These are phyloP conservation scores for Diutina siamensis DNA, from an alignment of 1,139 yeast species.

Conservation along the genomic window DNA sequence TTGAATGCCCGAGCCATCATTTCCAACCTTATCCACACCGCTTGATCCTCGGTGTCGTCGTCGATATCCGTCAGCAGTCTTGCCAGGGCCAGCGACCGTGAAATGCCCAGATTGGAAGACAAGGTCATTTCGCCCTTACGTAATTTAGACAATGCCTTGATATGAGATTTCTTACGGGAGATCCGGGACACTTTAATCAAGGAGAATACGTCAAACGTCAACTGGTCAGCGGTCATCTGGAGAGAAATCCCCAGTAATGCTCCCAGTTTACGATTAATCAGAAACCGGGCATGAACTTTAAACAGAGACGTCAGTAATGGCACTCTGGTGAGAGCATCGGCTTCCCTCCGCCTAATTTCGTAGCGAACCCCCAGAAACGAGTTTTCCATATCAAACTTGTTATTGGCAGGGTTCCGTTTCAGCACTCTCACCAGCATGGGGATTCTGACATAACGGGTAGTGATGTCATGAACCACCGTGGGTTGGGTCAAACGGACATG, in stretches of 20 bases:
- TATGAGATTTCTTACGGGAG: not conserved
- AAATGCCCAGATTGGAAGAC: not conserved
- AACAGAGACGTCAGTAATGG: not conserved
- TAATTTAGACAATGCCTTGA: not conserved
- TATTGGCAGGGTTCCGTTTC: not conserved
- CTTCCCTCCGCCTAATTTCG: not conserved
- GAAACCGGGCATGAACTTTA: not conserved
- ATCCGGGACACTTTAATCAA: not conserved
- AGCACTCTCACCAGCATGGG: not conserved
- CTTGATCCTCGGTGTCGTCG: not conserved
- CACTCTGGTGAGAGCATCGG: not conserved
- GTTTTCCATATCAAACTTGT: not conserved
- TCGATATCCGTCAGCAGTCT: conserved; percentile 8
- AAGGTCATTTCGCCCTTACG: not conserved
- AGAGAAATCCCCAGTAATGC: not conserved
- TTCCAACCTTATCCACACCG: not conserved
- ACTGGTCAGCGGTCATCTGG: not conserved
- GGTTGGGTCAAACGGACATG: not conserved
- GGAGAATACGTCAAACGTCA: not conserved
- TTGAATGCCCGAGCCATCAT: conserved; percentile 10
- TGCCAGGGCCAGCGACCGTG: conserved; percentile 7
- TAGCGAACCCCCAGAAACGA: not conserved
- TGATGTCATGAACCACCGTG: not conserved
- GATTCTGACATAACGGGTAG: not conserved
- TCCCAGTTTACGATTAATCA: not conserved